Evolutionary conservation across 495 filamentous ascomycete species (phyloP).

Genomic region (Aspergillus sclerotiicarbonarius): DNA sequence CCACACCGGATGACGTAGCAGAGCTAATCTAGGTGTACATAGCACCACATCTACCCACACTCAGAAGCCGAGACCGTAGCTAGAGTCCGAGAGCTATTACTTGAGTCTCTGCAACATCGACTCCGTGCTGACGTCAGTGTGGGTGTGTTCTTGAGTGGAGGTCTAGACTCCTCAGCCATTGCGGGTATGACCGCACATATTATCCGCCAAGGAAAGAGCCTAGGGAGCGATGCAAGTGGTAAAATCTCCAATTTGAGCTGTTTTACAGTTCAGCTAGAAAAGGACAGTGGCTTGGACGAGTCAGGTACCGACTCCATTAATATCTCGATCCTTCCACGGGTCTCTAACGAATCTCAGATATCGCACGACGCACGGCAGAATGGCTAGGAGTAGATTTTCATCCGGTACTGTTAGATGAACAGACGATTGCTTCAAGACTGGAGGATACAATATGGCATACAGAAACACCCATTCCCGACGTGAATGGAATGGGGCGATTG

Average conservation of each 20-base stretch:
- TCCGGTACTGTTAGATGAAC: constrained; percentile 45
- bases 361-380: constrained; percentile 50
- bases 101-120: constrained; percentile 46
- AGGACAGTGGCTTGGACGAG: constrained; percentile 44
- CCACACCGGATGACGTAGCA: background rate
- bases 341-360: constrained; percentile 21
- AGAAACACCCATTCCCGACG: constrained; percentile 45
- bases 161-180: constrained; percentile 50
- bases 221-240: constrained; percentile 32
- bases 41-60: constrained; percentile 27
- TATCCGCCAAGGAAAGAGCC: constrained; percentile 33
- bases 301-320: constrained; percentile 27
- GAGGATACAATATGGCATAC: constrained; percentile 49
- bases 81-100: constrained; percentile 40
- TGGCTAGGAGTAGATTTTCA: constrained; percentile 47
- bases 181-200: constrained; percentile 53
- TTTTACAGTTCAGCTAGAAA: constrained; percentile 49
- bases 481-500: constrained; percentile 48
- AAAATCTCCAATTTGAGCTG: constrained; percentile 34
- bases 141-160: constrained; percentile 52
- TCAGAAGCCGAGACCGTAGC: constrained; percentile 43
- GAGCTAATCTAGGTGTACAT: background rate
- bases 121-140: constrained; percentile 53
- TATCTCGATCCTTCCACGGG: background rate
- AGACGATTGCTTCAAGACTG: constrained; percentile 40